phyloP scores from a whole-genome alignment of 139 green algal genomes.

The Closterium sp. region DNA sequence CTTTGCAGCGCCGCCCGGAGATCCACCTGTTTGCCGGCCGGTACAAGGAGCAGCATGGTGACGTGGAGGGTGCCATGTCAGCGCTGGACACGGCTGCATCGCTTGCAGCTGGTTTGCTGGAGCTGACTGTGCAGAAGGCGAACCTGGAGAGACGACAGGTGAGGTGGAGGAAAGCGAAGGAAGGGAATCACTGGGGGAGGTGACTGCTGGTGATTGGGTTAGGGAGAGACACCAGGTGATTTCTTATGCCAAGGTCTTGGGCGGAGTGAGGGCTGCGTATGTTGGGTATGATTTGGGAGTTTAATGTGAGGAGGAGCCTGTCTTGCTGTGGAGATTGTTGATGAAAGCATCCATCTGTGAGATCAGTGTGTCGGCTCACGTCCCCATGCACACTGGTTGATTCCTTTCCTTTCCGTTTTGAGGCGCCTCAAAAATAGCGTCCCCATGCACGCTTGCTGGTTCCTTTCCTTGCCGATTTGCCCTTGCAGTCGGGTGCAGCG shows the following conservation, averaged over 20 bases:
- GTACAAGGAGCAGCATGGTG: conserved; percentile 65
- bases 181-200: background rate
- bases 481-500: background rate
- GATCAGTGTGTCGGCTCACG: background rate
- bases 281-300: no score
- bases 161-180: background rate
- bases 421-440: no score
- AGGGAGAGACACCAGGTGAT: no score
- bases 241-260: background rate
- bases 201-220: background rate
- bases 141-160: conserved; percentile 48
- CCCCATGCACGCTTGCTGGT: background rate
- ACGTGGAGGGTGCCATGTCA: conserved; percentile 57
- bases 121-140: conserved; percentile 45
- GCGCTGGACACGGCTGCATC: conserved; percentile 47
- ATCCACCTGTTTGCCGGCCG: conserved; percentile 68
- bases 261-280: no score
- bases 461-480: background rate
- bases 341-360: no score
- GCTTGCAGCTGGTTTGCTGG: conserved; percentile 63
- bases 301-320: conserved; percentile 29
- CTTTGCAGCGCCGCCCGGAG: conserved; percentile 55
- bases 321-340: background rate
- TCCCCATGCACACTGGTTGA: background rate
- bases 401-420: background rate